Evolutionary conservation across 805 yeast species (phyloP).

Genomic region (Kazachstania kunashirensis): DNA sequence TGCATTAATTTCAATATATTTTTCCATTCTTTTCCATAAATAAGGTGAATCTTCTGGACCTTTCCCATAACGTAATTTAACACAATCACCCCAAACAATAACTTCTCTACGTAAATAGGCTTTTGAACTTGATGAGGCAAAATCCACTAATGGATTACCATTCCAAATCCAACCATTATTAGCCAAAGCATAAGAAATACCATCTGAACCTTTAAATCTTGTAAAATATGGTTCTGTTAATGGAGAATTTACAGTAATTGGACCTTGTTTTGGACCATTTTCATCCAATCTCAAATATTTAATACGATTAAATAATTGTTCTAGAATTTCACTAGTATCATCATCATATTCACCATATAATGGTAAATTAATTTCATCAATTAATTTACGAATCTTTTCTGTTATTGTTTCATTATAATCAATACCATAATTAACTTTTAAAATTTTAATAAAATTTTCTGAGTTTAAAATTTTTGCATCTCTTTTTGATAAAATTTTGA

Average conservation of each 20-base stretch:
- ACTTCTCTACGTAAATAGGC: constrained; percentile 87
- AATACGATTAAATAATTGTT: constrained; percentile 67
- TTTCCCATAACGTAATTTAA: constrained; percentile 77
- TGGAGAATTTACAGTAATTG: constrained; percentile 46
- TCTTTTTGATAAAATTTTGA: constrained; percentile 39
- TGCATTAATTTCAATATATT: constrained; percentile 67
- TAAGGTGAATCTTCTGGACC: constrained; percentile 76
- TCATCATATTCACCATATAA: constrained; percentile 66
- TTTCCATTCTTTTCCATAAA: constrained; percentile 80
- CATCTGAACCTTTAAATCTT: constrained; percentile 43
- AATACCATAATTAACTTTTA: constrained; percentile 32
- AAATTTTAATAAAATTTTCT: constrained; percentile 41
- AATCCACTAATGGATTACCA: constrained; percentile 86
- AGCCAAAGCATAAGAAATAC: constrained; percentile 63
- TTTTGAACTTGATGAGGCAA: constrained; percentile 70
- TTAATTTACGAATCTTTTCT: constrained; percentile 33
- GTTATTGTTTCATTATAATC: constrained; percentile 29
- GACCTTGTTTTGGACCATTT: constrained; percentile 76
- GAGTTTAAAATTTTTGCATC: constrained; percentile 46
- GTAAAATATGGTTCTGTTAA: constrained; percentile 85
- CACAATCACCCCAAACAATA: constrained; percentile 96
- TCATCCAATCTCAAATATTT: constrained; percentile 66
- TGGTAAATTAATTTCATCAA: constrained; percentile 72
- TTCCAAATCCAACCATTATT: constrained; percentile 99
- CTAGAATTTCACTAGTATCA: constrained; percentile 55